These are phyloP conservation scores for Eleusine indica DNA, from an alignment of 176 grass and related monocot species.

Conservation along the genomic window DNA sequence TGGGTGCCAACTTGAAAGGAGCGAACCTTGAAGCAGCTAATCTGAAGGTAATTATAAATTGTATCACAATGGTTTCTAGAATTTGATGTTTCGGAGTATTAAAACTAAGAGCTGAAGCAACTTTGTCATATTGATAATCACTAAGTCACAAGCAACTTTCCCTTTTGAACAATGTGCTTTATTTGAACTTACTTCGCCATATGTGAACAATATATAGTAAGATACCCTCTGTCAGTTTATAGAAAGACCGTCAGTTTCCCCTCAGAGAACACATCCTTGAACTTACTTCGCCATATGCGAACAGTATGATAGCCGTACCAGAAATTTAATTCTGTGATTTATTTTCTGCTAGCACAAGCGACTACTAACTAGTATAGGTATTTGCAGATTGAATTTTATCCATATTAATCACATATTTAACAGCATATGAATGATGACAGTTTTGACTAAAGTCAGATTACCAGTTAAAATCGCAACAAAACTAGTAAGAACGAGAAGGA, in stretches of 20 bases:
- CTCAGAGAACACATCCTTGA: constrained; percentile 9
- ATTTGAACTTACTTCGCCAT: too few relatives aligned
- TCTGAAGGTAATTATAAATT: constrained; percentile 71
- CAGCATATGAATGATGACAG: too few relatives aligned
- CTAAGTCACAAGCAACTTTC: not conserved
- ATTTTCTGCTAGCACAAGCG: constrained; percentile 17
- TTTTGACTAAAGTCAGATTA: too few relatives aligned
- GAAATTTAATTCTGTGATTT: not conserved
- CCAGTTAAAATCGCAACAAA: too few relatives aligned
- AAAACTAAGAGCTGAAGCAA: constrained; percentile 20
- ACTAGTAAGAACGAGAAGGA: too few relatives aligned
- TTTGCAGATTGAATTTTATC: too few relatives aligned
- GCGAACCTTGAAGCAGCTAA: constrained; percentile 98
- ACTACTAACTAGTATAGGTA: not conserved
- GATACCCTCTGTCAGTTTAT: not conserved
- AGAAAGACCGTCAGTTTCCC: not conserved
- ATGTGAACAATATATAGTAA: too few relatives aligned
- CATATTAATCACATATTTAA: too few relatives aligned
- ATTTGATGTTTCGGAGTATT: not conserved
- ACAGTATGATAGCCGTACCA: not conserved
- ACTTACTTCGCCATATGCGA: not conserved
- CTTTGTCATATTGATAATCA: constrained; percentile 10
- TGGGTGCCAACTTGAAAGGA: constrained; percentile 61
- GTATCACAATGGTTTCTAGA: not conserved
- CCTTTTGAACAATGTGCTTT: too few relatives aligned